These are phyloP conservation scores for Scheffersomyces cryptocercus DNA, from an alignment of 1,139 yeast genomes.

Conservation along the genomic window DNA sequence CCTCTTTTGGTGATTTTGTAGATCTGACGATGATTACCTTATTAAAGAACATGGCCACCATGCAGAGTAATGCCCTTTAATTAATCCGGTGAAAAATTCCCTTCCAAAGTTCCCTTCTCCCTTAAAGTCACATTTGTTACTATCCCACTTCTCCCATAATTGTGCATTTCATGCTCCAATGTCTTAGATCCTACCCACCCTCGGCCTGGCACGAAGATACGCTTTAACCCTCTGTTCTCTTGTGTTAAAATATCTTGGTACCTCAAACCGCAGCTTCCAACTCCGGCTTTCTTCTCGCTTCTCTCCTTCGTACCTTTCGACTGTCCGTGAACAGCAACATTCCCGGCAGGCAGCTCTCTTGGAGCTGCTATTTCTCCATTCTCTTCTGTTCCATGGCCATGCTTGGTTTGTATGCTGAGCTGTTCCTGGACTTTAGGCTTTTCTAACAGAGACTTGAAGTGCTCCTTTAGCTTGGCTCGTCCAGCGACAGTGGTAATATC, in stretches of 20 bases:
- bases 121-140: not conserved
- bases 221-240: slow-evolving; percentile 6
- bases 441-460: not conserved
- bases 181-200: slow-evolving; percentile 12
- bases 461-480: slow-evolving; percentile 3
- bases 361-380: too few relatives aligned
- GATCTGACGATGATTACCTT: too few relatives aligned
- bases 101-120: too few relatives aligned
- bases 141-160: slow-evolving; percentile 2
- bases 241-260: slow-evolving; percentile 3
- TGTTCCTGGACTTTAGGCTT: too few relatives aligned
- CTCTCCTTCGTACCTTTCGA: not conserved
- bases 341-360: not conserved
- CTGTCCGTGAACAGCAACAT: not conserved
- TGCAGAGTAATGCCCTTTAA: too few relatives aligned
- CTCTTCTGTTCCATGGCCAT: too few relatives aligned
- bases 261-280: not conserved
- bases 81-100: too few relatives aligned
- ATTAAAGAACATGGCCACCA: too few relatives aligned
- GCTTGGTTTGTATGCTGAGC: too few relatives aligned
- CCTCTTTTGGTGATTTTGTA: too few relatives aligned
- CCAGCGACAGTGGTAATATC: slow-evolving; percentile 5
- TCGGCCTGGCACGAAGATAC: slow-evolving; percentile 10
- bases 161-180: slow-evolving; percentile 6
- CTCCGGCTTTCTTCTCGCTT: too few relatives aligned